These are phyloP conservation scores for Tylopilus subfusipes DNA, from an alignment of 768 basidiomycete genomes.

Conservation along the genomic window DNA sequence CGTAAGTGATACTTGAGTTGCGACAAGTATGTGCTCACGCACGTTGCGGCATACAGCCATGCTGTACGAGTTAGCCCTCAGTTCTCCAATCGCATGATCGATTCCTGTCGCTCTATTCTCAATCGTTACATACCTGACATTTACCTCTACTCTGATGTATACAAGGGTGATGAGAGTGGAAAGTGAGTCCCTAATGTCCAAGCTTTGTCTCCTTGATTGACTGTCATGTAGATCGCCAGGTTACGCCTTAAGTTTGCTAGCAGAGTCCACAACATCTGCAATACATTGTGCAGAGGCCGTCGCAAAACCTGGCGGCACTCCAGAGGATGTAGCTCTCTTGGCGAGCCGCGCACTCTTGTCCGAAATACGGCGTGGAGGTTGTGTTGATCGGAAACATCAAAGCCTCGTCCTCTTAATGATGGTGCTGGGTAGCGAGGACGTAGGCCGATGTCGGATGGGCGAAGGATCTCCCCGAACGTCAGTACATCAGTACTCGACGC, in stretches of 20 bases:
- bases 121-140: conserved; percentile 98
- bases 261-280: conserved; percentile 88
- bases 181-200: conserved; percentile 57
- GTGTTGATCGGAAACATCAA: conserved; percentile 89
- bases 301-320: conserved; percentile 77
- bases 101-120: conserved; percentile 85
- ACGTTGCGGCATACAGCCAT: conserved; percentile 52
- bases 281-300: conserved; percentile 85
- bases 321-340: conserved; percentile 87
- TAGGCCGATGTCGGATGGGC: conserved; percentile 84
- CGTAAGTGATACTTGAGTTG: conserved; percentile 52
- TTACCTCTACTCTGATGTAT: conserved; percentile 97
- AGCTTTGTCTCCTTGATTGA: not conserved
- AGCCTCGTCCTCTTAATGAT: conserved; percentile 81
- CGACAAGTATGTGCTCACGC: not conserved
- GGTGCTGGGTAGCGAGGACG: conserved; percentile 97
- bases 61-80: conserved; percentile 96
- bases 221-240: conserved; percentile 75
- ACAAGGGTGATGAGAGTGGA: conserved; percentile 95
- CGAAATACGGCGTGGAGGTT: conserved; percentile 81
- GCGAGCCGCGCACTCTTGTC: conserved; percentile 76
- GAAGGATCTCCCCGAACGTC: conserved; percentile 80
- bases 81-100: conserved; percentile 97
- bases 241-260: conserved; percentile 85
- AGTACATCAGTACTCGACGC: conserved; percentile 32